Evolutionary conservation across 257 asterid genomes (phyloP), one percentile per base, ranked within the genome.

Genomic region (Hygrophila difformis): DNA sequence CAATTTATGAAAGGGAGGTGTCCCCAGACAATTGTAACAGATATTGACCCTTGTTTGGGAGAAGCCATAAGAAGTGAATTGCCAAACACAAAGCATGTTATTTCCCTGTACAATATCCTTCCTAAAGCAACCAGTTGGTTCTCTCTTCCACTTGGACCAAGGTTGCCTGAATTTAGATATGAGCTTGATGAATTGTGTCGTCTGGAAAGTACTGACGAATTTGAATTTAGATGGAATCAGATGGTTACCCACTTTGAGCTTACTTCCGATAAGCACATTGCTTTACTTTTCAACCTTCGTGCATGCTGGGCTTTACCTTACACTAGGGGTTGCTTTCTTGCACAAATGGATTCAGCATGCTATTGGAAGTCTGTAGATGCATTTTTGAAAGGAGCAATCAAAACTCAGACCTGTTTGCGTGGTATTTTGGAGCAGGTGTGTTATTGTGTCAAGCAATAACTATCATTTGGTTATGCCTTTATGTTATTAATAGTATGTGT

Each of bases 191-290:
- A 57, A 43, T 39, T 81, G 60, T 72, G 66, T 44, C 55, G 12
- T 31, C 43, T 81, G 38, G 81, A 74, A 69, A 66, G 55, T 60
- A 44, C 57, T 5, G 79, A 77, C 24, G 92, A 80, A 44, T 76
- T 76, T 55, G 92, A 80, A 33, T 76, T 65, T 57, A 73, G 69
- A 51, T 80, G 93, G 87, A 70, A 69, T 66, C 77, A 69, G 51
- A 72, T 72, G 68, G 65, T 70, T 51, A 62, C 77, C 38, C 65
- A 52, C 38, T 74, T 69, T 59, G 77, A 68, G 46, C 58, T 77
- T 38, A 65, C 51, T 68, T 66, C 77, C 1, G 87, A 77, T 69
- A 74, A 67, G 68, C 87, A 77, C 62, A 63, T 74, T 21, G 64
- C 71, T 67, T 57, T 77, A 37, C 75, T 81, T 59, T 77, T 61